Evolutionary conservation across 495 filamentous ascomycete species (phyloP).

Genomic region (Penicillium daleae): DNA sequence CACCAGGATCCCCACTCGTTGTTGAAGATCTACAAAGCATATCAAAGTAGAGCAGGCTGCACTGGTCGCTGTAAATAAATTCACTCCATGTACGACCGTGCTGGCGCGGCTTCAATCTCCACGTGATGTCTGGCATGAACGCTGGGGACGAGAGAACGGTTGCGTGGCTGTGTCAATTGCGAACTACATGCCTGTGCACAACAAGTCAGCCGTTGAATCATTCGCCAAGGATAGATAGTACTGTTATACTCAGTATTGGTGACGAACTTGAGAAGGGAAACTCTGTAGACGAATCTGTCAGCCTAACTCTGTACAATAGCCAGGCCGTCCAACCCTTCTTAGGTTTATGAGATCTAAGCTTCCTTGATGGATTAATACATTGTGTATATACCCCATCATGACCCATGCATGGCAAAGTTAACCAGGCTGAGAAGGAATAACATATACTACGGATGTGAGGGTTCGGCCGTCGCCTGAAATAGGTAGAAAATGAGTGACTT

Average conservation of each 20-base stretch:
- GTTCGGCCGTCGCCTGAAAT: too few relatives aligned
- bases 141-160: not conserved
- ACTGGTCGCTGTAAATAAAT: not conserved
- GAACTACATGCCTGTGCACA: too few relatives aligned
- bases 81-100: not conserved
- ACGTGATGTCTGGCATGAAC: not conserved
- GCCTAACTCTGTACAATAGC: not conserved
- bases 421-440: too few relatives aligned
- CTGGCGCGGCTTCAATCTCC: not conserved
- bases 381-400: too few relatives aligned
- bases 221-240: not conserved
- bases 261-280: not conserved
- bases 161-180: not conserved
- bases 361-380: too few relatives aligned
- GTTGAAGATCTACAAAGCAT: slow-evolving; percentile 2
- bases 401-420: too few relatives aligned
- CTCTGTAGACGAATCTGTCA: not conserved
- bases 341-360: too few relatives aligned
- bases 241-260: not conserved
- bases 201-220: not conserved
- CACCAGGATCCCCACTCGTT: slow-evolving; percentile 8
- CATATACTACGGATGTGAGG: too few relatives aligned
- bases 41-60: not conserved
- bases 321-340: too few relatives aligned
- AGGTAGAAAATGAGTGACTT: too few relatives aligned